Evolutionary conservation across 164 flowering plant species (phyloP), one percentile per base, ranked within the genome.

Genomic region (Nymphaea colorata): DNA sequence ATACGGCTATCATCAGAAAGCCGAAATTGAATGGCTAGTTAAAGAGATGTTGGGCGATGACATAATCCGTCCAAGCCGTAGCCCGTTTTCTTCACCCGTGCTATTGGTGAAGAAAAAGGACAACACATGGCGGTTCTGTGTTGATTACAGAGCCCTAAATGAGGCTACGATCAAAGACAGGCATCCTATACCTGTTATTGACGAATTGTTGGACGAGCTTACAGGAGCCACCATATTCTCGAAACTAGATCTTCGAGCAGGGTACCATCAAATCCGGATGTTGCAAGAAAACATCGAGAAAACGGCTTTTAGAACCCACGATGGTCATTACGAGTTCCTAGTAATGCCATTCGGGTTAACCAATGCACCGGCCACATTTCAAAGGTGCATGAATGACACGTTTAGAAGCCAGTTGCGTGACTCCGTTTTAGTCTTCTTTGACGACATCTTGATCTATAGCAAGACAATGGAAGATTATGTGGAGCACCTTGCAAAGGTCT

Each of bases 351-450:
- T 66, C 41, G 43, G 43, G 4, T 8, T 66, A 2, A 25, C 16
- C 12, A 66, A 66, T 7, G 68, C 59, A 5, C 68, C 68, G 2
- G 41, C 53, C 17, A 66, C 61, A 2, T 66, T 66, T 42, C 14
- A 36, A 44, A n/a, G 12, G 10, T 25, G 44, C 3, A 66, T 66
- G 59, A 66, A 66, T 11, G 47, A 67, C n/a, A 45, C 57, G 5
- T 59, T 67, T 45, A 5, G 57, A 3, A 4, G 18, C 59, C 10
- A 36, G 14, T 42, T 36, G 36, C 10, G 16, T 55, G 41, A 8
- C 1, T 66, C 3, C 41, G 36, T 53, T 3, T 60, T 66, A 3
- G 17, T 45, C 2, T 45, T 16, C 25, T 51, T 67, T 14, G 15
- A 57, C 42, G 62, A 59, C 36, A 67, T 67, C 6, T 41, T 59